These are phyloP conservation scores for Citrus unshiu DNA, from an alignment of 345 rosid species.

Conservation along the genomic window DNA sequence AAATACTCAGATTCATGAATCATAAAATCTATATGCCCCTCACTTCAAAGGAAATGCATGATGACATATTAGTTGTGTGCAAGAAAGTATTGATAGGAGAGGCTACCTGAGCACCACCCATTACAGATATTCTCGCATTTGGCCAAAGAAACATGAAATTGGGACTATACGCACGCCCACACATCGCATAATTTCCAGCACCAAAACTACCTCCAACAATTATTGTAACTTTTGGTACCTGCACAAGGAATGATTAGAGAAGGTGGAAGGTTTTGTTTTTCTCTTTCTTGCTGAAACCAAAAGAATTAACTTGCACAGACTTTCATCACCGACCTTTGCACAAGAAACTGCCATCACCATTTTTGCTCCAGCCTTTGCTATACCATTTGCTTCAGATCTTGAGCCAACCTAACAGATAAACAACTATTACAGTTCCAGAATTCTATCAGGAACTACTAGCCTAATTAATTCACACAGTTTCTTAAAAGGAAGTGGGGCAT, in stretches of 20 bases:
- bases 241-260: constrained; percentile 12
- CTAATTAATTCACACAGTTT: background rate
- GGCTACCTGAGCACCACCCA: constrained; percentile 95
- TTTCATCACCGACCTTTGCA: constrained; percentile 61
- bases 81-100: background rate
- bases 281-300: background rate
- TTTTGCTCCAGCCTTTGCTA: constrained; percentile 97
- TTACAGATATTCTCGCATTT: constrained; percentile 86
- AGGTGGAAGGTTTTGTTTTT: background rate
- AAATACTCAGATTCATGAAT: background rate
- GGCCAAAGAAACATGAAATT: constrained; percentile 95
- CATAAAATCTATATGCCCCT: background rate
- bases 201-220: constrained; percentile 95
- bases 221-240: constrained; percentile 90
- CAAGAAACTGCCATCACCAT: constrained; percentile 99
- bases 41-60: background rate
- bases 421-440: background rate
- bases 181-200: constrained; percentile 98
- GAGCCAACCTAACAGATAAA: constrained; percentile 73
- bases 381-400: constrained; percentile 93
- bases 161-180: constrained; percentile 95
- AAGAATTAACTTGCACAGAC: background rate
- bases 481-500: background rate
- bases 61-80: background rate
- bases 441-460: background rate